Evolutionary conservation across 2,329 filamentous ascomycete species (phyloP), one percentile per base, ranked within the genome.

Genomic region (Colletotrichum tropicicola): DNA sequence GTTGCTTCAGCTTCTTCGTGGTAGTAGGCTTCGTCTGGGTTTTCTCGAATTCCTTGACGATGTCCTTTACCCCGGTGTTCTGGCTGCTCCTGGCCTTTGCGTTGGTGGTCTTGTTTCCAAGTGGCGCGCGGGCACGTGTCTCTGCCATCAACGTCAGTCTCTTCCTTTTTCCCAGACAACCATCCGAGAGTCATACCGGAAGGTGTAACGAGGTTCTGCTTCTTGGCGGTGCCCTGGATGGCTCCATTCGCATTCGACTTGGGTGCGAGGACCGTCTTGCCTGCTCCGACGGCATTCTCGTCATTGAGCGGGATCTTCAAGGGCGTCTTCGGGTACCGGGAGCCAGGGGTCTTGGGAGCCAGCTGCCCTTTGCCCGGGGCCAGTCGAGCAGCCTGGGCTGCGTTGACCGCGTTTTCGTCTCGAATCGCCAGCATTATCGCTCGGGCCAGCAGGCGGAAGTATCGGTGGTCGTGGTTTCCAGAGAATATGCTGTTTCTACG

Each of bases 91-190:
- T 88, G 65, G 90, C 87, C 82, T 97, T 98, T 57, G 92, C 93
- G 77, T 99, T 99, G 55, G 96, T 98, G 1, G 95, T 98, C 79
- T 99, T 99, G 84, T 93, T 91, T 32, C 95, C 95, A 49, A 99
- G 82, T 12, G 93, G 92, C 37, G 94, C 94, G 72, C 95, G 89
- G 65, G 83, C 90, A 64, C 89, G 88, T 53, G 90, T 85, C 59
- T 85, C 89, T 90, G 59, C 17, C 23, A 49, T 27, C 8, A n/a
- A 27, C 15, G 21, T 53, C 43, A 62, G 53, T 49, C 28, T 19
- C 8, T 66, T 43, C 19, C 43, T 35, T 21, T 44, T 59, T 13
- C n/a, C 51, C 69, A 62, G 49, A 55, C 44, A 61, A 63, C 54
- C 48, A 27, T 56, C 21, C 13, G 10, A 32, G 19, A 47, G 44